Percentiles rank a stretch among this genome's conserved stretches.
Conservation (phyloP, 2,329 filamentous ascomycete species). For the Lecanicillium sp. region DNA sequence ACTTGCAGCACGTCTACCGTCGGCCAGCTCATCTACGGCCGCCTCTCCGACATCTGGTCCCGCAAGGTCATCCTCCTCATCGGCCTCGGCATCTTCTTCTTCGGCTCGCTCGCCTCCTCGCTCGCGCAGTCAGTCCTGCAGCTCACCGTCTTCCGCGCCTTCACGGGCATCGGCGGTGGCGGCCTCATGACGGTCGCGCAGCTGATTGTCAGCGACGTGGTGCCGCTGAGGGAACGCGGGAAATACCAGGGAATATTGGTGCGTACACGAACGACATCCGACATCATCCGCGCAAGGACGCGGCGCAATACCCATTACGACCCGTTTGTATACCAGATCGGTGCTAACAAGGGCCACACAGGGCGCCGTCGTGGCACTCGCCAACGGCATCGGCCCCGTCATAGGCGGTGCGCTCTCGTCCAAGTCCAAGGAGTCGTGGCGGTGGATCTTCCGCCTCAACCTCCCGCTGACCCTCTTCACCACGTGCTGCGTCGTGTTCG, state of each 20-base stretch:
- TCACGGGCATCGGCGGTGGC: constrained; percentile 56
- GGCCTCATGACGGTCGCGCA: constrained; percentile 65
- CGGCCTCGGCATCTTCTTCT: constrained; percentile 36
- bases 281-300: no score
- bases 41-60: constrained; percentile 42
- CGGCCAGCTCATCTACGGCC: constrained; percentile 40
- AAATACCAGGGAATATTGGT: constrained; percentile 62
- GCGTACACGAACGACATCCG: constrained; percentile 8
- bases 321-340: no score
- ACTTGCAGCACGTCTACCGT: constrained; percentile 35
- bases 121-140: constrained; percentile 34
- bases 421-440: constrained; percentile 39
- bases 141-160: constrained; percentile 35
- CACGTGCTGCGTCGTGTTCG: constrained; percentile 42
- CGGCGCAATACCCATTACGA: no score
- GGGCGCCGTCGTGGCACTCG: constrained; percentile 46
- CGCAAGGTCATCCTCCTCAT: constrained; percentile 35
- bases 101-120: constrained; percentile 38
- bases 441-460: constrained; percentile 51
- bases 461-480: constrained; percentile 45
- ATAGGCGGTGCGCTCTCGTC: constrained; percentile 47
- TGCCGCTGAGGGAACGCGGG: constrained; percentile 62
- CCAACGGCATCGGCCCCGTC: constrained; percentile 49
- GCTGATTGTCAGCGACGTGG: constrained; percentile 65
- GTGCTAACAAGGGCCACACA: constrained; percentile 10